Conservation (phyloP, 805 yeast species). For the Metschnikowia noctiluminum region DNA sequence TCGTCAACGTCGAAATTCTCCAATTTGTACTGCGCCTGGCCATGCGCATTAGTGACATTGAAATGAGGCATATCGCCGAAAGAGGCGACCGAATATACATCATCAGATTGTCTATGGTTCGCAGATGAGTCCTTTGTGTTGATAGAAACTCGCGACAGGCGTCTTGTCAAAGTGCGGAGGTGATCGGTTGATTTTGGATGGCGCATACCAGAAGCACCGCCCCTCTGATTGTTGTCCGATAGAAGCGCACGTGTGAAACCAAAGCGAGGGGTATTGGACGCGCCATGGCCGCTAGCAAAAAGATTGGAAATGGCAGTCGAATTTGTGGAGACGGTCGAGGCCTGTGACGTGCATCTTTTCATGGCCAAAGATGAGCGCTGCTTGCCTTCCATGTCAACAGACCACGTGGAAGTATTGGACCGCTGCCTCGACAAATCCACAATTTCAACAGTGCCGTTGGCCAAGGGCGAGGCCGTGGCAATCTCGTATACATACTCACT, state of each 20-base stretch:
- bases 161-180: conserved; percentile 24
- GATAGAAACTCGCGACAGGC: conserved; percentile 35
- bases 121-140: conserved; percentile 29
- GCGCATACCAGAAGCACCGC: conserved; percentile 17
- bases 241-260: conserved; percentile 42
- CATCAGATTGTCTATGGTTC: conserved; percentile 22
- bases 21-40: conserved; percentile 20
- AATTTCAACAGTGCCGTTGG: conserved; percentile 2
- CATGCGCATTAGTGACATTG: conserved; percentile 13
- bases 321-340: conserved; percentile 24
- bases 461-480: conserved; percentile 6
- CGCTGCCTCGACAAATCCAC: conserved; percentile 22
- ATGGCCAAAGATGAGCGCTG: conserved; percentile 26
- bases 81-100: conserved; percentile 34
- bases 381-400: conserved; percentile 28
- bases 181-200: conserved; percentile 30
- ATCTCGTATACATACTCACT: conserved; percentile 1
- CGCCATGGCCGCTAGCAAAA: conserved; percentile 17
- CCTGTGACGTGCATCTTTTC: conserved; percentile 28
- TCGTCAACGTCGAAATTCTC: conserved; percentile 39
- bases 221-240: conserved; percentile 27
- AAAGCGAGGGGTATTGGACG: conserved; percentile 20
- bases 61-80: conserved; percentile 27
- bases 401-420: conserved; percentile 37
- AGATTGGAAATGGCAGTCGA: conserved; percentile 1